Percentiles rank a stretch among this genome's conserved stretches.
Evolutionary conservation across 1,284 basidiomycete genomes (phyloP).

Genomic region (Austropuccinia psidii): DNA sequence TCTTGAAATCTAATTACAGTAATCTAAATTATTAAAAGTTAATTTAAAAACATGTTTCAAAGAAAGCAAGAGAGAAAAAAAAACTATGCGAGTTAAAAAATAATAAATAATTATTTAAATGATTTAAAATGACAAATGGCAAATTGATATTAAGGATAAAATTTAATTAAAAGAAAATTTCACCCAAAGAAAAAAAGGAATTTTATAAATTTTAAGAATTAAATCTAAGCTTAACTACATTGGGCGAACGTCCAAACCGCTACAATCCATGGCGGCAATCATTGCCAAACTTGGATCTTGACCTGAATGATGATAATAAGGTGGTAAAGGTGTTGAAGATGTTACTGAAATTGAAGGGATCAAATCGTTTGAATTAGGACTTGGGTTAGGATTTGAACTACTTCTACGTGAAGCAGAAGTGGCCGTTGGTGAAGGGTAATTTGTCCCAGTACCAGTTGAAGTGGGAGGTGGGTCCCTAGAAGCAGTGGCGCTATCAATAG

Average conservation of each 20-base stretch:
- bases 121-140: too few species aligned
- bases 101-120: too few species aligned
- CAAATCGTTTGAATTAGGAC: conserved; percentile 1
- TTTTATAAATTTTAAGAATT: not conserved
- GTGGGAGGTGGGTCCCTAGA: conserved; percentile 1
- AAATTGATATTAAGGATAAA: too few species aligned
- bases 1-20: too few species aligned
- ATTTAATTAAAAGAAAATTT: too few species aligned
- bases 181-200: not conserved
- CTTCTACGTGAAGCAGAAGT: conserved; percentile 8
- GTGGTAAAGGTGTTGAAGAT: not conserved
- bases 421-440: conserved; percentile 6
- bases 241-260: conserved; percentile 30
- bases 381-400: conserved; percentile 17
- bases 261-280: conserved; percentile 24
- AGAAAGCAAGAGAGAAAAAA: too few species aligned
- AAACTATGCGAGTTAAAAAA: too few species aligned
- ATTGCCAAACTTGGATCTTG: conserved; percentile 4
- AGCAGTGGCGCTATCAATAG: conserved; percentile 2
- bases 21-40: too few species aligned
- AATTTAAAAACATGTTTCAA: too few species aligned
- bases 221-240: conserved; percentile 14
- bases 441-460: not conserved
- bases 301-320: conserved; percentile 11
- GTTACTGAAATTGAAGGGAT: not conserved